Evolutionary conservation across 2,329 filamentous ascomycete genomes (phyloP), one percentile per base, ranked within the genome.

Genomic region (Aspergillus pseudonomiae): DNA sequence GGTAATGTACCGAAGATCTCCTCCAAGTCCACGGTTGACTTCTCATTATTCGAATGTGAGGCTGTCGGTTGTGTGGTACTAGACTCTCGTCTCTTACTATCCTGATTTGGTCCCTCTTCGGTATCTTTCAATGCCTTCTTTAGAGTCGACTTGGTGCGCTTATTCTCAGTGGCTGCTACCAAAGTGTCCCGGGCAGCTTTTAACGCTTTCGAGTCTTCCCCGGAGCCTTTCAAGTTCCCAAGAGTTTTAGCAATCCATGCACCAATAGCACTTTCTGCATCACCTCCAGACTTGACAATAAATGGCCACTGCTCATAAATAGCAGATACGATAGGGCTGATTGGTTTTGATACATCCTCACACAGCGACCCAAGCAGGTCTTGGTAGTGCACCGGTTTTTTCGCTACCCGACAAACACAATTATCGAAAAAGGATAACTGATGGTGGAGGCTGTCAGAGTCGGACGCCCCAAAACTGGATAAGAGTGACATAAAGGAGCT

Each of bases 261-360:
- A 1, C 85, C 84, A 19, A 92, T 79, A 2, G 82, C 77, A 34
- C 78, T 72, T 10, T 79, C 72, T 39, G 79, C 79, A 6, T 78
- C 78, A 19, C 81, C 81, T 2, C 81, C 81, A 6, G 82, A 81
- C 58, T 85, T 86, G 14, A 86, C 77, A 2, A 87, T 80, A 70
- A 92, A 96, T 0, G 89, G 86, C 78, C 93, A 86, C 75, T 97
- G 94, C 74, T 97, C 94, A 3, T 86, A 80, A 24, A 96, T 81
- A 0, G 89, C 86, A 68, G 92, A 84, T 12, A 88, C 81, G 4
- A 97, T 71, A 21, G 93, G 83, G 68, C 91, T 93, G 12, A 87
- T 75, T 34, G 80, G 72, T 54, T 68, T 69, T 26, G 53, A 68
- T n/a, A 73, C 66, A n/a, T 77, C 76, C 34, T 73, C 69, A 21